Percentiles rank a stretch among this genome's conserved stretches.
These are phyloP conservation scores for Pleurotus citrinopileatus DNA, from an alignment of 768 basidiomycete genomes.

Conservation along the genomic window DNA sequence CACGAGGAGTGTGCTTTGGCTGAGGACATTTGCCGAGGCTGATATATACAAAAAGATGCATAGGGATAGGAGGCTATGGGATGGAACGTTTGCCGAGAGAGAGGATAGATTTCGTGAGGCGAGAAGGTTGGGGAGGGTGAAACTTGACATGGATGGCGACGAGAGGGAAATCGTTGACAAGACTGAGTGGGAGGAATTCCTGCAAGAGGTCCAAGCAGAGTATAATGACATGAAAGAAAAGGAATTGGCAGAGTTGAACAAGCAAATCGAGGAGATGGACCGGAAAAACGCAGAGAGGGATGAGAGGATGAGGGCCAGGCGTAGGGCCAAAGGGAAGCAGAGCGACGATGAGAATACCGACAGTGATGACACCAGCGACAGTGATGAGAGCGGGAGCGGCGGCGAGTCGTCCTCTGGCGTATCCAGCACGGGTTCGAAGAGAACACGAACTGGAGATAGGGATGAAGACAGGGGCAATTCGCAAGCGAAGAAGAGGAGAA, in stretches of 20 bases:
- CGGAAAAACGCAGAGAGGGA: background rate
- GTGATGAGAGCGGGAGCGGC: background rate
- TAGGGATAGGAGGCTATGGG: conserved; percentile 22
- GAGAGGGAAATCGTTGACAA: background rate
- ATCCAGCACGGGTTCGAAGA: background rate
- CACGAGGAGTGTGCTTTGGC: conserved; percentile 15
- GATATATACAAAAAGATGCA: conserved; percentile 20
- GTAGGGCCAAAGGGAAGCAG: background rate
- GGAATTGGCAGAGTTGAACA: background rate
- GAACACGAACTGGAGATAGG: background rate
- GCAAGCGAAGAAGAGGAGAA: background rate
- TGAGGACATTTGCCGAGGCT: conserved; percentile 15
- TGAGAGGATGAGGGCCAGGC: background rate
- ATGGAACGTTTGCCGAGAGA: conserved; percentile 20
- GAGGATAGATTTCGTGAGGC: too few species aligned
- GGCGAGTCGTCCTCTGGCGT: background rate
- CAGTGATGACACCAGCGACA: background rate
- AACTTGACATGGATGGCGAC: background rate
- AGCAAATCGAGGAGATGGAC: background rate
- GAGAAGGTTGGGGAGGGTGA: background rate
- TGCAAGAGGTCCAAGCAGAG: background rate
- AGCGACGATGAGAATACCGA: background rate
- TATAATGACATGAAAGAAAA: background rate
- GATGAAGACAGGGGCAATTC: background rate
- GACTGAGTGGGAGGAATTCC: background rate